A percentile compares a stretch with the other conserved stretches of the same genome.
Conservation (phyloP, 164 flowering plant species). For the Chimonanthus salicifolius region DNA sequence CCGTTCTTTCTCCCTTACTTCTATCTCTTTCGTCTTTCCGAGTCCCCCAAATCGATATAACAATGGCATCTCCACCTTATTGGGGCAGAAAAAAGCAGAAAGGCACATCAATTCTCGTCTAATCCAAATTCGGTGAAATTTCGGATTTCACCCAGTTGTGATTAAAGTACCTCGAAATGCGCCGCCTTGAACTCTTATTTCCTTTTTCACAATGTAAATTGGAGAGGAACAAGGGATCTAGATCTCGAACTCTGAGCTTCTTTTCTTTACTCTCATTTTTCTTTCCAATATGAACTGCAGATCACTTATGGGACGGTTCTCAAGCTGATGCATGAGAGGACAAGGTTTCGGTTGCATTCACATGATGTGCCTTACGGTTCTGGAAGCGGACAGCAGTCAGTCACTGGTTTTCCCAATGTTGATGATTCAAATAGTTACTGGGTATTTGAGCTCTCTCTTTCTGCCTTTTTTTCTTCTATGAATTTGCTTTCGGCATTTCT, state of each 20-base stretch:
- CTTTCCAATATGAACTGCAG: constrained; percentile 23
- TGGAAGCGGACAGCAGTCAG: constrained; percentile 99
- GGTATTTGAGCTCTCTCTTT: constrained; percentile 33
- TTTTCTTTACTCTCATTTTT: background rate
- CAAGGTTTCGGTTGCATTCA: constrained; percentile 83
- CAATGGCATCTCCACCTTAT: too few species aligned
- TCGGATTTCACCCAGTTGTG: background rate
- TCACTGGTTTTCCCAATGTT: constrained; percentile 84
- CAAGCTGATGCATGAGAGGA: constrained; percentile 91
- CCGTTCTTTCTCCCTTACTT: background rate
- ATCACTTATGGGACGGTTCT: constrained; percentile 79
- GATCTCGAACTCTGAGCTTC: background rate
- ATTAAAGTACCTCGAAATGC: background rate
- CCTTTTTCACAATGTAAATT: background rate
- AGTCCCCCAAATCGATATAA: too few species aligned
- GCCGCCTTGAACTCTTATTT: background rate
- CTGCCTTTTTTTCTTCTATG: constrained; percentile 5
- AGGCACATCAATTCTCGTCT: background rate
- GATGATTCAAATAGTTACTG: constrained; percentile 98
- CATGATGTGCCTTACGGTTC: constrained; percentile 99
- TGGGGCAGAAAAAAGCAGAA: too few species aligned
- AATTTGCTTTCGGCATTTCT: too few species aligned
- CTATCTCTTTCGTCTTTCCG: too few species aligned
- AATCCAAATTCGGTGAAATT: background rate
- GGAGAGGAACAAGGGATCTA: background rate